Base-by-base conservation (phyloP, 2,329 filamentous ascomycete species). In the Zymoseptoria brevis region DNA sequence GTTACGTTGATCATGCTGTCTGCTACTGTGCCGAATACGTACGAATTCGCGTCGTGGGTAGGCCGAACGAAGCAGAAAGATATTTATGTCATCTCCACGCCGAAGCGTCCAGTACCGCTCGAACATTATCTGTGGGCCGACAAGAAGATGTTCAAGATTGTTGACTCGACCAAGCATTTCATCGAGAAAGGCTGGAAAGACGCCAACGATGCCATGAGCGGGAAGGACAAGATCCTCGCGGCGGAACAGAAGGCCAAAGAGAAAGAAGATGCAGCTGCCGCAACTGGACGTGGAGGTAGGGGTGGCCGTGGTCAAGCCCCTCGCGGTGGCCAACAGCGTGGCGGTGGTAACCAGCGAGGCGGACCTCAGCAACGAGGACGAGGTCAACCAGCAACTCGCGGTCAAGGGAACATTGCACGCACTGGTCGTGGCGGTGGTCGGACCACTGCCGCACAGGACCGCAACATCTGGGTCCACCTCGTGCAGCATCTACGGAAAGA, bases 1-100 rank as follows among this genome's bases (percentile, higher is more conserved):
- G 90, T 99, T 48, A 96, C 94, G 1, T 81, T 99, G 21, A 99
- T 99, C 66, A 79, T 97, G 1, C 82, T 99, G 2, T 99, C 94
- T 4, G 94, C 94, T 0, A 99, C 94, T 0, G 94, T 99, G 0
- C 94, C 94, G 1, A 99, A 99, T 72, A 97, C 94, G 0, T 85
- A 96, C 63, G 94, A 99, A 72, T 99, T 99, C 69, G 94, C 94
- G 1, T 97, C 92, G 0, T 99, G 94, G 94, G 93, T 99, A 22
- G 94, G 94, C 9, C 84, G 94, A 55, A 99, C 94, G 0, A 99
- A 99, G 77, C 93, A 96, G 76, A 97, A 96, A 75, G 89, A 99
- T 69, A 97, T 99, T 35, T 99, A 97, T 72, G 94, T 99, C 67
- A 99, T 99, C 57, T 97, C 94, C 0, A 99, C 94, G 0, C 87